A percentile compares a stretch with the other conserved stretches of the same genome.
Conservation (phyloP, 148 eudicot genomes). For the Amaranthus hypochondriacus region DNA sequence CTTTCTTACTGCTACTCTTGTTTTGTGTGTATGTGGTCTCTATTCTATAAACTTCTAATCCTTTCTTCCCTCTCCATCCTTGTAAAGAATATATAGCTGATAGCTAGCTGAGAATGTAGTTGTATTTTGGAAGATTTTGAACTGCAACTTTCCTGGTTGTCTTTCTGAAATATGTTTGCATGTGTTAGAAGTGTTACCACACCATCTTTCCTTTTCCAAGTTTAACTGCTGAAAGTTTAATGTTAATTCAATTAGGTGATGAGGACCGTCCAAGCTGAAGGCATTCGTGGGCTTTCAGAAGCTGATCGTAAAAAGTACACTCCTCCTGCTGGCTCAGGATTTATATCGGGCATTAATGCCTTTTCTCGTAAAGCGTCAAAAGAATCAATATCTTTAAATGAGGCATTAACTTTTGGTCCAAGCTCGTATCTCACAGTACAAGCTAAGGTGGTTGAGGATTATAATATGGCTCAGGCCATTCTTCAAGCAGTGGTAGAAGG, state of each 20-base stretch:
- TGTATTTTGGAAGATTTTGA: not conserved
- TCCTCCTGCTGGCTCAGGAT: constrained; percentile 99
- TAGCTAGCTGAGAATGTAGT: not conserved
- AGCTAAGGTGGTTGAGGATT: constrained; percentile 85
- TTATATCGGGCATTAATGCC: constrained; percentile 69
- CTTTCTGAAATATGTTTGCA: not conserved
- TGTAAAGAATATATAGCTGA: not conserved
- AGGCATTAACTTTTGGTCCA: constrained; percentile 65
- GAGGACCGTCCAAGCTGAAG: constrained; percentile 97
- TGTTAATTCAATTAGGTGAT: constrained; percentile 46
- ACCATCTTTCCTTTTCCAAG: not conserved
- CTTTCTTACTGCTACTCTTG: not conserved
- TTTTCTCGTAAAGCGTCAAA: constrained; percentile 59
- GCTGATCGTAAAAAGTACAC: constrained; percentile 74
- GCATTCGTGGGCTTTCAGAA: constrained; percentile 79
- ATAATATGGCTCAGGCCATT: constrained; percentile 75
- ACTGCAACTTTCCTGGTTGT: not conserved
- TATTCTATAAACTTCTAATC: not conserved
- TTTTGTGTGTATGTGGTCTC: not conserved
- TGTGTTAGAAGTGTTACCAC: not conserved
- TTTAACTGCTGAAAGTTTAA: not conserved
- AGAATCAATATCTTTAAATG: constrained; percentile 48
- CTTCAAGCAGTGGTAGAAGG: constrained; percentile 61
- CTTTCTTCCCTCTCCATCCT: not conserved
- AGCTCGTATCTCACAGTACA: constrained; percentile 85